phyloP scores from a whole-genome alignment of 345 rosid genomes.

The Populus nigra region DNA sequence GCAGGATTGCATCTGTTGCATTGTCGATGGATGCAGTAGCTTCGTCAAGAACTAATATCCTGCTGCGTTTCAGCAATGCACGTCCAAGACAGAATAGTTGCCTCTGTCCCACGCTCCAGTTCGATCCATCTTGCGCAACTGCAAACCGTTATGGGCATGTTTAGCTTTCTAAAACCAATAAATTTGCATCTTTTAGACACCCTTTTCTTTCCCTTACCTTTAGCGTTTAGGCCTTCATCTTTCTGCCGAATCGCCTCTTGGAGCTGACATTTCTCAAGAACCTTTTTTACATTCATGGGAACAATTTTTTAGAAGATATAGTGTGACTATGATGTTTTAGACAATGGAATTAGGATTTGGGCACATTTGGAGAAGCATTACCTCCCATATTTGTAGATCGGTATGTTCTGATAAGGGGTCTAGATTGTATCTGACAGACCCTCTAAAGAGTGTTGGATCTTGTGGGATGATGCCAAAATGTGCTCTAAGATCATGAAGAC shows the following conservation, averaged over 20 bases:
- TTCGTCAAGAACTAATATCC: slow-evolving; percentile 33
- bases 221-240: slow-evolving; percentile 33
- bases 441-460: slow-evolving; percentile 25
- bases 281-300: slow-evolving; percentile 16
- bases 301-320: not conserved
- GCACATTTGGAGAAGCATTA: slow-evolving; percentile 5
- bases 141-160: not conserved
- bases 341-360: too few species aligned
- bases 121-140: slow-evolving; percentile 26
- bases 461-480: slow-evolving; percentile 15
- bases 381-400: slow-evolving; percentile 54
- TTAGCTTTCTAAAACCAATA: too few species aligned
- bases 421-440: slow-evolving; percentile 25
- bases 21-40: slow-evolving; percentile 34
- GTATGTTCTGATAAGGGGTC: slow-evolving; percentile 31
- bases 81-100: slow-evolving; percentile 27
- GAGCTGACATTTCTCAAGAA: slow-evolving; percentile 45
- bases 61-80: slow-evolving; percentile 20
- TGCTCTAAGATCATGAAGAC: slow-evolving; percentile 26
- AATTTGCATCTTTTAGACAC: too few species aligned
- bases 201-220: slow-evolving; percentile 19
- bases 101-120: slow-evolving; percentile 25
- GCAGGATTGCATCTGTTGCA: slow-evolving; percentile 27
- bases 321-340: too few species aligned
- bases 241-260: slow-evolving; percentile 34